Evolutionary conservation across 129 eudicot species (phyloP), one percentile per base, ranked within the genome.

Genomic region (carrot (Daucus carota)): DNA sequence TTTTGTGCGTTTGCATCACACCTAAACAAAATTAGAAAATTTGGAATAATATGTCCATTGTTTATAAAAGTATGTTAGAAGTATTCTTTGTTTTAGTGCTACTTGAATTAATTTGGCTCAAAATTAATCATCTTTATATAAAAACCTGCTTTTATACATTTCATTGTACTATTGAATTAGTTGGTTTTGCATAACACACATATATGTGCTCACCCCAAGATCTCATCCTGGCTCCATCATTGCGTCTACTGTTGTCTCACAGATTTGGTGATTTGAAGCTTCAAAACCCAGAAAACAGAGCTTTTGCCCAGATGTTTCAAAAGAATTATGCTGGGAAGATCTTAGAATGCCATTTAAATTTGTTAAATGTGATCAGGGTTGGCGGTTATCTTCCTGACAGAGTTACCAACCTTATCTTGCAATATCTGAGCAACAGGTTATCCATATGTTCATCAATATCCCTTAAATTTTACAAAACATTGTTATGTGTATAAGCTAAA

Each of bases 371-470:
- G 15, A 86, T 93, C 71, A 95, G 98, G 74, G 80, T 81, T 77
- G 98, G 98, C 80, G 96, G 96, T 70, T 93, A 93, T 87, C 82
- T 93, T 65, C 98, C 98, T 29, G 98, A 93, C 71, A 84, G 98
- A 80, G 98, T 93, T 36, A 88, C 83, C 80, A 93, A 93, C 85
- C 96, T 93, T 69, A 90, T 93, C 67, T 79, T 93, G 90, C 98
- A 93, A 81, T 93, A 93, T 63, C 76, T 93, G 60, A 88, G 91
- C 88, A 93, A 89, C 85, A 93, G 98, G 98, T 93, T 54, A 20
- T 85, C 73, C 6, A 38, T 78, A 22, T 46, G 38, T 73, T 52
- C 24, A 14, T 52, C 16, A 36, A 22, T n/a, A n/a, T 57, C 32
- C 12, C 48, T 36, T 28, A 16, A 70, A 1, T 70, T 22, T 4